Base-by-base conservation (phyloP, 2,329 filamentous ascomycete genomes). In the Nigrospora oryzae region DNA sequence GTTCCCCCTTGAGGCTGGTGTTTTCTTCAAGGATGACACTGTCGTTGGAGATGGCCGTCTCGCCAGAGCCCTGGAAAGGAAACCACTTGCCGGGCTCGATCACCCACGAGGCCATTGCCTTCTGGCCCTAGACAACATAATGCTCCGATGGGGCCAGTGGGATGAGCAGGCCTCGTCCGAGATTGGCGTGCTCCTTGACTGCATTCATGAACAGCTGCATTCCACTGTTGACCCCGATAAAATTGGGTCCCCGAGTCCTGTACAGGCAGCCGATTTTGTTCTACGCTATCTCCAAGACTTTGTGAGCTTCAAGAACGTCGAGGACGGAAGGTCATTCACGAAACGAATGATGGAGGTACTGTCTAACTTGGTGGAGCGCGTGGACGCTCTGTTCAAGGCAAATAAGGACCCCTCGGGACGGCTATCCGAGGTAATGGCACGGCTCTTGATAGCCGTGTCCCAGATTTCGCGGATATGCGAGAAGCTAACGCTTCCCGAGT, bases 21-120 rank as follows among this genome's bases (percentile, higher is more conserved):
- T 75, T 0, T 83, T 72, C 58, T 83, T 84, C 43, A 79, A 83
- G 44, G 68, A 74, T 48, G 73, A 67, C 43, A 83, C 79, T 1
- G 57, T 83, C 28, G 62, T 84, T 38, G 81, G 80, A 8, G 70
- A 68, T 50, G 78, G 79, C 2, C 59, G 65, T 1, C 53, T 83
- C 6, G 57, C 64, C 15, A 63, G 63, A 28, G 66, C 67, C 4
- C 52, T 65, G 2, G 60, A 64, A 28, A 43, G 51, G 31, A 56
- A 54, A 10, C 56, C 62, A 8, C 47, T 51, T 6, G 52, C 62
- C 15, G 56, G 50, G 6, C 43, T 69, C 5, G 49, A 57, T 39
- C 53, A 56, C 34, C 31, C 48, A 19, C 62, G 65, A 31, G 60
- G 64, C 4, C 53, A 61, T 11, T 53, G 61, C 3, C 67, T 64